Evolutionary conservation across 1,284 basidiomycete species (phyloP).

Genomic region (Taiwanofungus camphoratus): DNA sequence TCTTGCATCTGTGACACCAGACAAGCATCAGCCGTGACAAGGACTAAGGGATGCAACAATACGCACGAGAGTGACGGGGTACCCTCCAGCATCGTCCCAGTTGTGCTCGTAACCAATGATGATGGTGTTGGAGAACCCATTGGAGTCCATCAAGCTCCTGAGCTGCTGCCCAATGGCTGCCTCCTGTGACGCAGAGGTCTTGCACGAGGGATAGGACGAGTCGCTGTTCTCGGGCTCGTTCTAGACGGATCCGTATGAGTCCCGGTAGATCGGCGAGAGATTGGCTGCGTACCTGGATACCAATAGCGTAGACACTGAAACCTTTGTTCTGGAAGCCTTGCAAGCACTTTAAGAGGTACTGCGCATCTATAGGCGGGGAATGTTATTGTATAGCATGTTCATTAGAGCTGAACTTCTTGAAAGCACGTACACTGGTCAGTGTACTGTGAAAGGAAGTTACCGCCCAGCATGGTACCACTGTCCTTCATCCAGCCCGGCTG

Average conservation of each 20-base stretch:
- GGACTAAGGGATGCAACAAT: background rate
- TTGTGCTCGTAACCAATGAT: conserved; percentile 48
- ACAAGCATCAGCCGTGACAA: background rate
- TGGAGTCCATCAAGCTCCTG: conserved; percentile 38
- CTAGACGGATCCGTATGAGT: conserved; percentile 21
- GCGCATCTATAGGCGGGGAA: conserved; percentile 32
- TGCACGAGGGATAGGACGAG: conserved; percentile 40
- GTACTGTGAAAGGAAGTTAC: conserved; percentile 34
- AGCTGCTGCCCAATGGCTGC: conserved; percentile 38
- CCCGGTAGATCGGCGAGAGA: background rate
- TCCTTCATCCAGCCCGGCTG: conserved; percentile 52
- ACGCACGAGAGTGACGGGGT: conserved; percentile 42
- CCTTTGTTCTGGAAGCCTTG: conserved; percentile 41
- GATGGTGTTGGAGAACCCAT: conserved; percentile 37
- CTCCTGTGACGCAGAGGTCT: conserved; percentile 33
- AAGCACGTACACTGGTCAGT: conserved; percentile 31
- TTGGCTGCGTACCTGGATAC: conserved; percentile 35
- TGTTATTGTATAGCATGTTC: background rate
- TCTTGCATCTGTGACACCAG: conserved; percentile 38
- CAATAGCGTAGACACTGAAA: conserved; percentile 38
- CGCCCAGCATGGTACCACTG: conserved; percentile 39
- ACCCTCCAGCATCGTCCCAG: conserved; percentile 42
- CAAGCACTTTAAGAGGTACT: conserved; percentile 37
- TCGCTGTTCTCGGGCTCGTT: conserved; percentile 46
- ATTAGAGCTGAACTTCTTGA: background rate